These are phyloP conservation scores for Metschnikowia matae DNA, from an alignment of 805 yeast species.

Conservation along the genomic window DNA sequence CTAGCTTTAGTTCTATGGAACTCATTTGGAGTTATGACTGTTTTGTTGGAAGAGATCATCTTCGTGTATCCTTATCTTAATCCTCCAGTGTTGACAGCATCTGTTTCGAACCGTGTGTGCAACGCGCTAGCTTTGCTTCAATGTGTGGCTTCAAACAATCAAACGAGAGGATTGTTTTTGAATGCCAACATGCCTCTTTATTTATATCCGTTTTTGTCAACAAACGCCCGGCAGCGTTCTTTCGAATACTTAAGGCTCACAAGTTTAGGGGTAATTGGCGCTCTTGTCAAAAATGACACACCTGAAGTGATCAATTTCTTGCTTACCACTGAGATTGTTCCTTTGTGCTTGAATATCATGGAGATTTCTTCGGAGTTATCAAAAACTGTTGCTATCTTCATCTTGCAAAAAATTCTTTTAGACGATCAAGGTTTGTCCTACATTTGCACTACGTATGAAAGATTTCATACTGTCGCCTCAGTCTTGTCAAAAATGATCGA, in stretches of 20 bases:
- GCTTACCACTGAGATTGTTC: constrained; percentile 94
- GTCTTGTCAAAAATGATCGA: constrained; percentile 87
- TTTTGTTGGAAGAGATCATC: constrained; percentile 81
- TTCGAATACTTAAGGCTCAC: constrained; percentile 92
- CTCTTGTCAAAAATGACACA: constrained; percentile 91
- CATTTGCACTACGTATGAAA: constrained; percentile 91
- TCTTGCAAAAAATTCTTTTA: constrained; percentile 84
- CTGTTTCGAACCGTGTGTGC: constrained; percentile 90
- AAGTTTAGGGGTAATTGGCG: constrained; percentile 94
- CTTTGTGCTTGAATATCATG: constrained; percentile 90
- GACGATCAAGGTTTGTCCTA: constrained; percentile 90
- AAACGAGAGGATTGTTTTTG: constrained; percentile 78
- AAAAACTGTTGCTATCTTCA: constrained; percentile 95
- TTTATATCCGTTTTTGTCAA: constrained; percentile 88
- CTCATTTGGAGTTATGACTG: constrained; percentile 94
- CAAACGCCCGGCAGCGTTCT: constrained; percentile 85
- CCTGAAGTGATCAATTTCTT: constrained; percentile 91
- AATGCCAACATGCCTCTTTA: constrained; percentile 91
- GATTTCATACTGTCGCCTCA: constrained; percentile 89
- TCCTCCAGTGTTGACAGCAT: constrained; percentile 80
- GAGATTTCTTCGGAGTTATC: constrained; percentile 90
- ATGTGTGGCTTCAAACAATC: constrained; percentile 94
- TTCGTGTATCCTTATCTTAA: constrained; percentile 84
- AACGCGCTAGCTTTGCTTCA: constrained; percentile 92
- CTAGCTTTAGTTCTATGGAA: constrained; percentile 92